Conservation (phyloP, 192 early-diverging fungal genomes). For the Rhizophagus prolifer region DNA sequence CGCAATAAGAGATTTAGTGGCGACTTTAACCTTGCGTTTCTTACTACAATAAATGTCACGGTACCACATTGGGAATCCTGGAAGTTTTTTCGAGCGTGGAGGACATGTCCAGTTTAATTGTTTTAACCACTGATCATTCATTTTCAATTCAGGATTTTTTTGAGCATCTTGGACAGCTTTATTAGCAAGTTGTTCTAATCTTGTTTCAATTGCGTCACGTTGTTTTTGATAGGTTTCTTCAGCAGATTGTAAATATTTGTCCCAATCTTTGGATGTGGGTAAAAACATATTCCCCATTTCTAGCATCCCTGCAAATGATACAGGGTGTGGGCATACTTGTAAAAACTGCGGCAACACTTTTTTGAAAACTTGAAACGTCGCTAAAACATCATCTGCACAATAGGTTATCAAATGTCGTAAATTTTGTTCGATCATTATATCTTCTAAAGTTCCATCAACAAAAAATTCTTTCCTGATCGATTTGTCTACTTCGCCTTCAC, state of each 20-base stretch:
- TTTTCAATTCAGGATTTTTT: conserved; percentile 32
- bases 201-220: conserved; percentile 46
- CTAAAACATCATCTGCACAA: conserved; percentile 83
- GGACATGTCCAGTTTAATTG: conserved; percentile 74
- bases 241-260: conserved; percentile 60
- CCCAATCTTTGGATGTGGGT: conserved; percentile 80
- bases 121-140: conserved; percentile 75
- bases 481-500: conserved; percentile 68
- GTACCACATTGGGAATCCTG: conserved; percentile 79
- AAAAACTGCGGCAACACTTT: conserved; percentile 68
- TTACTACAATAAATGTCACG: conserved; percentile 71
- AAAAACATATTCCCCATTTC: conserved; percentile 86
- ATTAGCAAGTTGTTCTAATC: conserved; percentile 48
- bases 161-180: conserved; percentile 41
- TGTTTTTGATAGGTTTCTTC: conserved; percentile 57
- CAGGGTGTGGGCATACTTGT: conserved; percentile 89
- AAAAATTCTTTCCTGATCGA: conserved; percentile 53
- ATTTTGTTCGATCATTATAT: conserved; percentile 52
- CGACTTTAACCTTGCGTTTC: conserved; percentile 58
- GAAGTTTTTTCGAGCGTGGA: conserved; percentile 45
- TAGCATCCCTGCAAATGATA: conserved; percentile 88
- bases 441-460: conserved; percentile 54
- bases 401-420: conserved; percentile 75
- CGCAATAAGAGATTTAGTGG: conserved; percentile 67
- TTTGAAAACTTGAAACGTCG: conserved; percentile 73